Base-by-base conservation (phyloP, 306 rosid species). In the Rosa persica region DNA sequence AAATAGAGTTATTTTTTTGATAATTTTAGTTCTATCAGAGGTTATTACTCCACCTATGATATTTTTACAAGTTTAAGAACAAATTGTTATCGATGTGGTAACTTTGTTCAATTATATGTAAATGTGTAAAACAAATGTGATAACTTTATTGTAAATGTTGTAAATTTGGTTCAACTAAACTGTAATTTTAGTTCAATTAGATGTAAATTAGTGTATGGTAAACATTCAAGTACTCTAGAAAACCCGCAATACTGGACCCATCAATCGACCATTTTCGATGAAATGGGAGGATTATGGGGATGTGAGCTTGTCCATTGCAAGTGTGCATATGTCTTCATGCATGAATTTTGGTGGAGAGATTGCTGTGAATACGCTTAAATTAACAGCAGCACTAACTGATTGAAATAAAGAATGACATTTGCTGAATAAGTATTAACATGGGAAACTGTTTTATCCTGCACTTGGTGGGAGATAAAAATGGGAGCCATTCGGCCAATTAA, bases 301-400 rank as follows among this genome's bases (percentile, higher is more conserved):
- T 8, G 87, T 47, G n/a, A 74, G 47, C 81, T 89, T 91, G 85
- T 89, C 91, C 0, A 93, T 79, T 0, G 97, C 96, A 19, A 93
- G 16, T 0, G 79, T 84, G 81, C 96, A 90, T 0, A 91, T 85
- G 38, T 93, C 98, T 27, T 93, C 92, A 0, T 89, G 82, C 98
- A 90, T 91, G 77, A 87, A 19, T 25, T 82, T 89, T 0, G 42
- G 5, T 0, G 93, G 97, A 0, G 97, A 89, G 5, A 93, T 76
- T 0, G 98, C 90, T 0, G 97, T 91, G 83, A 85, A 93, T 5
- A 78, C 38, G 67, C 83, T 85, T 0, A 87, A 80, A 0, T 1
- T 2, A 5, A 85, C 67, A 2, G 85, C 79, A 0, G 79, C 90
- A 0, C 87, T 0, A 89, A 86, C 51, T 43, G 70, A 5, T 12